phyloP scores from a whole-genome alignment of 805 yeast species.

The Clavispora phyllophila region DNA sequence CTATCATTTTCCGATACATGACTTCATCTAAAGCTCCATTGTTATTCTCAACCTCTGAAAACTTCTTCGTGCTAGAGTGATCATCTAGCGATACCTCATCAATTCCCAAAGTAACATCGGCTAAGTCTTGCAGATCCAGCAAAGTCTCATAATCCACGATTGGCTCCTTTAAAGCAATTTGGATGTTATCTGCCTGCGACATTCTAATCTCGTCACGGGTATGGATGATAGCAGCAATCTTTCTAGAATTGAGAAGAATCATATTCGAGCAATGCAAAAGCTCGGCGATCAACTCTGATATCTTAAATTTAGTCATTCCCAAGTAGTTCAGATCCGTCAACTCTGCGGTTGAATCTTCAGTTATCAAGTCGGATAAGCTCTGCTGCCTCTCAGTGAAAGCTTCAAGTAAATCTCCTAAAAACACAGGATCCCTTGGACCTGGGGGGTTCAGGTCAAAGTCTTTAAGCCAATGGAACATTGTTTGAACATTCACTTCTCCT shows the following conservation, averaged over 20 bases:
- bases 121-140: neutral
- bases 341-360: constrained; percentile 26
- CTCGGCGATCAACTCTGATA: constrained; percentile 91
- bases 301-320: constrained; percentile 87
- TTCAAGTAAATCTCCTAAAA: constrained; percentile 77
- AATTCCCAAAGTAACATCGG: constrained; percentile 15
- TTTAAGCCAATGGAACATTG: constrained; percentile 41
- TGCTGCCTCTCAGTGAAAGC: constrained; percentile 53
- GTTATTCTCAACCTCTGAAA: neutral
- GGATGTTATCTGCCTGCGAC: constrained; percentile 38
- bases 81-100: constrained; percentile 36
- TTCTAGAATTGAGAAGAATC: constrained; percentile 78
- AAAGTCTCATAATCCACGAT: constrained; percentile 20
- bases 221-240: constrained; percentile 60
- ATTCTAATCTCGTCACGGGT: constrained; percentile 65
- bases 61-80: neutral
- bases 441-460: constrained; percentile 85
- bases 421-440: constrained; percentile 85
- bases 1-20: constrained; percentile 15
- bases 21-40: constrained; percentile 6
- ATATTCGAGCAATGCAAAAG: constrained; percentile 95
- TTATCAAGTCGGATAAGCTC: constrained; percentile 58
- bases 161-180: constrained; percentile 32
- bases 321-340: constrained; percentile 56
- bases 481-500: constrained; percentile 36